A percentile compares a stretch with the other conserved stretches of the same genome.
These are phyloP conservation scores for Oidiodendron maius DNA, from an alignment of 495 filamentous ascomycete species.

Conservation along the genomic window DNA sequence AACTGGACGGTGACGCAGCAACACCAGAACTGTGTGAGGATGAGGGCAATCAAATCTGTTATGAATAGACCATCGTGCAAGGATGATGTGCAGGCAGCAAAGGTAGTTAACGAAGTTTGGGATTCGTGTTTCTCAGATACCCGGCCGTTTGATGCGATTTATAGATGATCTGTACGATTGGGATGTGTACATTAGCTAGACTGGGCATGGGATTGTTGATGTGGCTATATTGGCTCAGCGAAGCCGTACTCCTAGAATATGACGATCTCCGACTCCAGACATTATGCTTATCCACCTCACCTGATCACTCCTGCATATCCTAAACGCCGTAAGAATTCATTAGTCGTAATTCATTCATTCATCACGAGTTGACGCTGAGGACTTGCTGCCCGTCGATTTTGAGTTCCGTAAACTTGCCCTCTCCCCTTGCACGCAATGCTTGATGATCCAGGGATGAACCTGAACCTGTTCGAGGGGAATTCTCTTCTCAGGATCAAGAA, in stretches of 20 bases:
- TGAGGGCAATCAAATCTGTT: constrained; percentile 72
- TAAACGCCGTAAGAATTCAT: constrained; percentile 17
- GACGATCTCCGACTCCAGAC: constrained; percentile 21
- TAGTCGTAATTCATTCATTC: constrained; percentile 18
- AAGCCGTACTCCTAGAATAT: constrained; percentile 20
- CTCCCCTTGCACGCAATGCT: constrained; percentile 85
- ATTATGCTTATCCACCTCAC: constrained; percentile 11
- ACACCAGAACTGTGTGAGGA: constrained; percentile 85
- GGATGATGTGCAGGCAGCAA: constrained; percentile 79
- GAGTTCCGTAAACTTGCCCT: constrained; percentile 46
- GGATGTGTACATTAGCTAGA: neutral
- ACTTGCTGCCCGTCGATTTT: constrained; percentile 21
- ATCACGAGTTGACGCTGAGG: constrained; percentile 13
- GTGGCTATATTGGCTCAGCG: constrained; percentile 18
- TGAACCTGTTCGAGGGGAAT: constrained; percentile 86
- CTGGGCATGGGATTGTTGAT: neutral
- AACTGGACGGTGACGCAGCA: constrained; percentile 88
- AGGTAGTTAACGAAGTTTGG: constrained; percentile 93
- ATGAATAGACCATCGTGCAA: constrained; percentile 68
- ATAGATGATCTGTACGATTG: constrained; percentile 52
- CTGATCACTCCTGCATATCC: constrained; percentile 2
- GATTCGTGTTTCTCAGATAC: constrained; percentile 94
- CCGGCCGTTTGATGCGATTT: constrained; percentile 93
- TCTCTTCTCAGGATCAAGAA: constrained; percentile 90
- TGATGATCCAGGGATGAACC: constrained; percentile 93